Conservation (phyloP, 192 early-diverging fungal genomes). For the Powellomyces hirtus region DNA sequence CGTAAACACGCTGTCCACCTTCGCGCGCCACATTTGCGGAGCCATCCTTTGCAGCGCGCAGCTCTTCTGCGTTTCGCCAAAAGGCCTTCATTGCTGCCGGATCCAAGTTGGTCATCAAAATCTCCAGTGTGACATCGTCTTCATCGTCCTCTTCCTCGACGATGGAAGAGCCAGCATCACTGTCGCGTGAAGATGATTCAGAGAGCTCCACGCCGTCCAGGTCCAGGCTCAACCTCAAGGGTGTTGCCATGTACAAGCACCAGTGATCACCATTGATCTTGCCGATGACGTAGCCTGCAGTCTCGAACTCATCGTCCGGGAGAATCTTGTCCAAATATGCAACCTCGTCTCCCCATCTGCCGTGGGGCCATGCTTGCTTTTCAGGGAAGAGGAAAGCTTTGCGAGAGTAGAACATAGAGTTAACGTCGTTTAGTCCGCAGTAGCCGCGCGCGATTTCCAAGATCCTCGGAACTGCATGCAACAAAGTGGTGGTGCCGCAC, state of each 20-base stretch:
- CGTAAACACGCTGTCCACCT: slow-evolving; percentile 38
- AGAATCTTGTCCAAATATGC: slow-evolving; percentile 55
- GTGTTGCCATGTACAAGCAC: slow-evolving; percentile 87
- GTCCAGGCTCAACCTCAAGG: slow-evolving; percentile 49
- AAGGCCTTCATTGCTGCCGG: slow-evolving; percentile 76
- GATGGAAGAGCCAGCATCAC: slow-evolving; percentile 25
- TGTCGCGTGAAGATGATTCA: slow-evolving; percentile 22
- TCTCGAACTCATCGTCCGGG: slow-evolving; percentile 41
- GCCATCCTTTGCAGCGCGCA: slow-evolving; percentile 50
- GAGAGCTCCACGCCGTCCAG: slow-evolving; percentile 40
- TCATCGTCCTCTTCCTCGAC: slow-evolving; percentile 40
- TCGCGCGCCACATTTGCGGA: slow-evolving; percentile 39
- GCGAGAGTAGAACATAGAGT: slow-evolving; percentile 91
- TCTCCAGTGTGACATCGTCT: slow-evolving; percentile 92
- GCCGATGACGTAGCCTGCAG: slow-evolving; percentile 85
- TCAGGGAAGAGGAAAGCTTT: slow-evolving; percentile 97
- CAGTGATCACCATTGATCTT: slow-evolving; percentile 95
- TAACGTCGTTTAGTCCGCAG: slow-evolving; percentile 64
- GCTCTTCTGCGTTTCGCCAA: slow-evolving; percentile 59
- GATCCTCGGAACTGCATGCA: slow-evolving; percentile 84
- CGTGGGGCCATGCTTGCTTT: slow-evolving; percentile 82
- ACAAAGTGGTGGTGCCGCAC: slow-evolving; percentile 93
- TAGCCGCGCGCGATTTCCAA: slow-evolving; percentile 73
- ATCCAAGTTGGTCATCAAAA: slow-evolving; percentile 92
- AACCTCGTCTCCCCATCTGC: slow-evolving; percentile 83